Evolutionary conservation across 768 basidiomycete species (phyloP), one percentile per base, ranked within the genome.

Genomic region (Sarcomyxa edulis): DNA sequence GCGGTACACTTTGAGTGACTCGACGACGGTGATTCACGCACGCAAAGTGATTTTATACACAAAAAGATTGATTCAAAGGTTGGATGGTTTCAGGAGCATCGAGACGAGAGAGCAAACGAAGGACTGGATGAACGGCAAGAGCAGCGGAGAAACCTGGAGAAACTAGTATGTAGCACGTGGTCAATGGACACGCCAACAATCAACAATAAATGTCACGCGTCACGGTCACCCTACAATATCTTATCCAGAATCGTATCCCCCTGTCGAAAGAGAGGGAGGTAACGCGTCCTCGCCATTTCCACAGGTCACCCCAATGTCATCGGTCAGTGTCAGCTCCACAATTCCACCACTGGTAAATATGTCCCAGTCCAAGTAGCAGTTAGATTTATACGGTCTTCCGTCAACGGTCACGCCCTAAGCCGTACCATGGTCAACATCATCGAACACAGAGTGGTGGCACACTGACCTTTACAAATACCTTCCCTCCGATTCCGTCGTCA

Each of bases 281-380:
- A 81, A 50, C 1, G 74, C 72, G 24, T 55, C 51, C 14, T 56
- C 26, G 6, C 63, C 69, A 3, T 50, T 55, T 11, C 78, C 79
- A 51, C 78, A 82, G 2, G 66, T 60, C 5, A 74, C 64, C 21
- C 59, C 66, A 42, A 75, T 71, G 49, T 79, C 66, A 40, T 69
- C 62, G 4, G 75, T 74, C 40, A 82, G 50, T 31, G 74, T 69
- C 22, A 82, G 55, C 50, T 76, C 77, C 23, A 82, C 64, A 18
- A 68, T 55, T 2, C 74, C 66, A 6, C 76, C 76, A 3, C 51
- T 58, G 16, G 60, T 61, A 47, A 81, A 82, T n/a, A 73, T 71
- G 35, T 78, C 75, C 78, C 77, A 82, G 21, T 81, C 78, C 32
- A 82, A 56, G 48, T 69, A 82, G 42, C 80, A 82, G 48, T 70